These are phyloP conservation scores for Talaromyces verruculosus DNA, from an alignment of 2,329 filamentous ascomycete genomes.

Conservation along the genomic window DNA sequence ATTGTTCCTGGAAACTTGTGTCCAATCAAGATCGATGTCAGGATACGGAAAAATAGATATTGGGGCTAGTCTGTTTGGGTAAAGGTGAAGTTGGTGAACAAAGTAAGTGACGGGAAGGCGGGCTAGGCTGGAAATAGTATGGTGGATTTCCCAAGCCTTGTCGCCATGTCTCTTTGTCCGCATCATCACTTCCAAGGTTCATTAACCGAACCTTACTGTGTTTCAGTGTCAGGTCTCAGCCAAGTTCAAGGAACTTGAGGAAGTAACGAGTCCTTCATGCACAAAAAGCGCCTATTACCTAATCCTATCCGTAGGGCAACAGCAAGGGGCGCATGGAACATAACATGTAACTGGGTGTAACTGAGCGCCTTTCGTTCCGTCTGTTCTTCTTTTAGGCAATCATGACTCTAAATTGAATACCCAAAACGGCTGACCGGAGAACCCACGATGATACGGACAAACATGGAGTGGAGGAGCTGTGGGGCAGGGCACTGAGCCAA, in stretches of 20 bases:
- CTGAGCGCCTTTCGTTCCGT: not conserved
- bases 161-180: not conserved
- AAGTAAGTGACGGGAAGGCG: not conserved
- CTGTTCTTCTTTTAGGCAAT: constrained; percentile 7
- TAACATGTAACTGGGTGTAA: not conserved
- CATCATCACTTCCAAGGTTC: not conserved
- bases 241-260: not conserved
- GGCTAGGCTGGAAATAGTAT: constrained; percentile 6
- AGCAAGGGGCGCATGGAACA: not conserved
- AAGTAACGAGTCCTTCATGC: not conserved
- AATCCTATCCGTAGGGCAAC: not conserved
- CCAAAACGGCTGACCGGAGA: constrained; percentile 22
- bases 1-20: constrained; percentile 14
- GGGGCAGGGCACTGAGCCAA: constrained; percentile 1
- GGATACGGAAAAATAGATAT: constrained; percentile 1
- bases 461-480: not conserved
- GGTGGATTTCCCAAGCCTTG: constrained; percentile 1
- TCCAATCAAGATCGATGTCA: constrained; percentile 3
- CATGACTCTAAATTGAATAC: constrained; percentile 15
- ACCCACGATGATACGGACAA: not conserved
- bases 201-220: not conserved
- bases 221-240: not conserved
- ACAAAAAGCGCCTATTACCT: not conserved
- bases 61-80: not conserved
- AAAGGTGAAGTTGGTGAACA: not conserved